A percentile compares a stretch with the other conserved stretches of the same genome.
These are phyloP conservation scores for Nidularia pulvinata DNA, from an alignment of 768 basidiomycete genomes.

Conservation along the genomic window DNA sequence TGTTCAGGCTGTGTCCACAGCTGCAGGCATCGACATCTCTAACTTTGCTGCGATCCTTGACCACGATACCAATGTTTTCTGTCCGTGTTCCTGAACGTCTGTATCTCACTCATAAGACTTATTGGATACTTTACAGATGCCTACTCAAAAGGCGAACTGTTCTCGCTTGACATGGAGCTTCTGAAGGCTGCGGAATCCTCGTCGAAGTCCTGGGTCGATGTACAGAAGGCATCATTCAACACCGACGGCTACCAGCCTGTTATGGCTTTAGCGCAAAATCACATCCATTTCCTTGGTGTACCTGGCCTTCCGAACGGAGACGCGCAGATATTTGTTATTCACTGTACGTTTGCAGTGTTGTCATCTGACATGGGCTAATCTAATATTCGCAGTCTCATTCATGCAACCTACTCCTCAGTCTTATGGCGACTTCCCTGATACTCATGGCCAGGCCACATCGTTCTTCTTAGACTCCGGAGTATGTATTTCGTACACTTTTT, in stretches of 20 bases:
- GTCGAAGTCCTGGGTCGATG: conserved; percentile 64
- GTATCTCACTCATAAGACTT: background rate
- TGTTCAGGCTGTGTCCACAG: conserved; percentile 51
- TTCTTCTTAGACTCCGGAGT: conserved; percentile 62
- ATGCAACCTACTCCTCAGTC: conserved; percentile 66
- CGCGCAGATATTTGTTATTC: conserved; percentile 73
- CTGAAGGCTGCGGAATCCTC: conserved; percentile 60
- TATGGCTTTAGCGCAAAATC: conserved; percentile 74
- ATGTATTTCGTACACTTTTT: conserved; percentile 13
- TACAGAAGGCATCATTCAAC: conserved; percentile 42
- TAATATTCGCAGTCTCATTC: conserved; percentile 47
- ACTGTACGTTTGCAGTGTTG: conserved; percentile 45
- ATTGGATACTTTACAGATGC: conserved; percentile 47
- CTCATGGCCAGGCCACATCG: conserved; percentile 67
- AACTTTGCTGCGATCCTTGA: conserved; percentile 79
- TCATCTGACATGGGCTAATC: background rate
- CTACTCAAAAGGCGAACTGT: conserved; percentile 64
- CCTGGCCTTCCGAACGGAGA: conserved; percentile 55
- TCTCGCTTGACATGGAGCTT: conserved; percentile 65
- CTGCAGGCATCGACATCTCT: conserved; percentile 54
- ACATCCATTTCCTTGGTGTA: conserved; percentile 69
- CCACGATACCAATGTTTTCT: conserved; percentile 94
- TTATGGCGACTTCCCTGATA: conserved; percentile 69
- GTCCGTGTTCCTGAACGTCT: conserved; percentile 31
- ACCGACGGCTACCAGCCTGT: conserved; percentile 51